phyloP scores from a whole-genome alignment of 2,329 filamentous ascomycete species.

The Penicillium thymicola region DNA sequence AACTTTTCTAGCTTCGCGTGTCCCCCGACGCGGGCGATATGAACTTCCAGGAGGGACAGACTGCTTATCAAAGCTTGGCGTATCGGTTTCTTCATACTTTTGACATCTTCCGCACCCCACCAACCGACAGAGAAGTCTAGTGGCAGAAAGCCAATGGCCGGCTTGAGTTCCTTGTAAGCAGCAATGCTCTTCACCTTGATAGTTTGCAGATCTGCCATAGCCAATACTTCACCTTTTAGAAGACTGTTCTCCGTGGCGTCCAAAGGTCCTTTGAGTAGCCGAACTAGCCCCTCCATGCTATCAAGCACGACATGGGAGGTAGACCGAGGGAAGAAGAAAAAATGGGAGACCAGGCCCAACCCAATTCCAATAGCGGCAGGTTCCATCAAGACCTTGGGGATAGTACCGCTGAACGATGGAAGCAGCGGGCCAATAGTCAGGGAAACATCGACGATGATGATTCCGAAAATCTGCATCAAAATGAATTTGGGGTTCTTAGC shows the following conservation, averaged over 20 bases:
- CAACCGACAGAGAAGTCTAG: slow-evolving; percentile 48
- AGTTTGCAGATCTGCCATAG: slow-evolving; percentile 25
- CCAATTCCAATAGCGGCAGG: slow-evolving; percentile 48
- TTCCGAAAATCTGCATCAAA: slow-evolving; percentile 47
- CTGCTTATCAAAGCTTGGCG: slow-evolving; percentile 36
- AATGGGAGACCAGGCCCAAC: slow-evolving; percentile 43
- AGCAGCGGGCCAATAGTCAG: slow-evolving; percentile 45
- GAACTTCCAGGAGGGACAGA: slow-evolving; percentile 44
- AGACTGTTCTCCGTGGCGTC: slow-evolving; percentile 28
- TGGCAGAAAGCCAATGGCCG: slow-evolving; percentile 44
- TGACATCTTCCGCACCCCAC: slow-evolving; percentile 48
- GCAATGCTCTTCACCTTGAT: slow-evolving; percentile 36
- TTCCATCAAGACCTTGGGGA: slow-evolving; percentile 43
- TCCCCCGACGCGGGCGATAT: slow-evolving; percentile 34
- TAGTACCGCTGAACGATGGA: slow-evolving; percentile 39
- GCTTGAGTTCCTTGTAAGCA: slow-evolving; percentile 39
- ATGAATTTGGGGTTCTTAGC: slow-evolving; percentile 47
- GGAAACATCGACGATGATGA: slow-evolving; percentile 48
- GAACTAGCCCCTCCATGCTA: slow-evolving; percentile 31
- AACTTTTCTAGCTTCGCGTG: slow-evolving; percentile 18
- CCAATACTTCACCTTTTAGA: slow-evolving; percentile 12
- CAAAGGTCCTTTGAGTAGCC: slow-evolving; percentile 29
- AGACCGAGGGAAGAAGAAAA: slow-evolving; percentile 51
- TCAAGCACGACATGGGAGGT: slow-evolving; percentile 46
- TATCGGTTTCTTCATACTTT: slow-evolving; percentile 35